Evolutionary conservation across 148 eudicot genomes (phyloP).

Genomic region (Fagopyrum tataricum): DNA sequence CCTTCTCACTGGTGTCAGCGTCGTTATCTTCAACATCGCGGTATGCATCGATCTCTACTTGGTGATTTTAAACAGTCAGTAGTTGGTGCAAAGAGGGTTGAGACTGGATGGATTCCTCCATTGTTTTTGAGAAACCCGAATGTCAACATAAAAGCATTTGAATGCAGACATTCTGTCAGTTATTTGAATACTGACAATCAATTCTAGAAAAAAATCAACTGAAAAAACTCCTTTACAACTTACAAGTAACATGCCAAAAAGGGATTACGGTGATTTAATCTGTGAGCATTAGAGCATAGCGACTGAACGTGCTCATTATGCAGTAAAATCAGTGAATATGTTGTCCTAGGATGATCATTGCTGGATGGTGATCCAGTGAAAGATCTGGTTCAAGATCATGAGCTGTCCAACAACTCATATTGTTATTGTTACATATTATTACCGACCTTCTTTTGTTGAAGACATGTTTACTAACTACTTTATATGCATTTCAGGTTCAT

Average conservation of each 20-base stretch:
- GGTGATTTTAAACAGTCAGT: background rate
- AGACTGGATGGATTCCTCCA: background rate
- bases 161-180: background rate
- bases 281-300: background rate
- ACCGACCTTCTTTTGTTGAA: background rate
- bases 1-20: slow-evolving; percentile 63
- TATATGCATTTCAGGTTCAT: slow-evolving; percentile 49
- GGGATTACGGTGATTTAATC: background rate
- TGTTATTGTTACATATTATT: background rate
- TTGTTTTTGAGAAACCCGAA: background rate
- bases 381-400: background rate
- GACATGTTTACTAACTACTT: background rate
- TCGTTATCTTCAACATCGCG: slow-evolving; percentile 63
- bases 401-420: background rate
- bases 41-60: slow-evolving; percentile 22
- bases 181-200: background rate
- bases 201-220: background rate
- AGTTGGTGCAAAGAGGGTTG: background rate
- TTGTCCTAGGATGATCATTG: background rate
- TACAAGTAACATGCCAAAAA: background rate
- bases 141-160: background rate
- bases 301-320: background rate
- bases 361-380: background rate
- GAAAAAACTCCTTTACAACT: background rate
- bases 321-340: background rate